Conservation (phyloP, 2,329 filamentous ascomycete species). For the Teratosphaeria destructans region DNA sequence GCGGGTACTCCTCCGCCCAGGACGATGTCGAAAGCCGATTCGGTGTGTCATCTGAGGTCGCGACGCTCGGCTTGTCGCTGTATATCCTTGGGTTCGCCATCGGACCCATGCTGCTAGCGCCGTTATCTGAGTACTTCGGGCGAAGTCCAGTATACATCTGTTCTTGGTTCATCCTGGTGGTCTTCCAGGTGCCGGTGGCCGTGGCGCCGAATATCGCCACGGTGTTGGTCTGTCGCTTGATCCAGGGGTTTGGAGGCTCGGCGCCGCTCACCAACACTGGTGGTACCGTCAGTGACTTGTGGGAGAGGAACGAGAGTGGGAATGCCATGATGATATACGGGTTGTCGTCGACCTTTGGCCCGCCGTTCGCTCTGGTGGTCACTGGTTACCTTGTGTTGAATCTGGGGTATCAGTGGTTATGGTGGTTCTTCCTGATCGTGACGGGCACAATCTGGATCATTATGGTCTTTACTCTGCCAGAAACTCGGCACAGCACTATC, state of each 20-base stretch:
- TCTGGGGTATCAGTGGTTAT: slow-evolving; percentile 46
- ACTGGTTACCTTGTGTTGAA: slow-evolving; percentile 39
- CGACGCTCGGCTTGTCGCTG: slow-evolving; percentile 25
- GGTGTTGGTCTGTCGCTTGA: slow-evolving; percentile 32
- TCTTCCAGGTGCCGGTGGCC: slow-evolving; percentile 56
- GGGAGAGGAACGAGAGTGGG: neutral
- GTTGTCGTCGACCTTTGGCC: neutral
- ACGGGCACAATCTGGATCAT: slow-evolving; percentile 47
- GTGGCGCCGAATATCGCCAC: slow-evolving; percentile 57
- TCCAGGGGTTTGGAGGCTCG: slow-evolving; percentile 34
- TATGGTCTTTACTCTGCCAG: slow-evolving; percentile 15
- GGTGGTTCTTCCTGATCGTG: slow-evolving; percentile 44
- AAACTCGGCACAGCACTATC: slow-evolving; percentile 22
- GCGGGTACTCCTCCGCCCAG: slow-evolving; percentile 35
- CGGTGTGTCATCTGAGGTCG: slow-evolving; percentile 27
- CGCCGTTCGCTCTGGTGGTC: slow-evolving; percentile 8
- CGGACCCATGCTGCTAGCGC: slow-evolving; percentile 55
- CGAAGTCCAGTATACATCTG: slow-evolving; percentile 22
- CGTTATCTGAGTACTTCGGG: slow-evolving; percentile 47
- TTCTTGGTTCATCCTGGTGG: slow-evolving; percentile 52
- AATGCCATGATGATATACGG: neutral
- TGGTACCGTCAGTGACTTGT: slow-evolving; percentile 27
- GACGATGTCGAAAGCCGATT: slow-evolving; percentile 31
- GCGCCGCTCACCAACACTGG: slow-evolving; percentile 62
- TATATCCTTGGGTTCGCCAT: slow-evolving; percentile 44